Base-by-base conservation (phyloP, 495 filamentous ascomycete genomes). In the Aspergillus conjunctus region DNA sequence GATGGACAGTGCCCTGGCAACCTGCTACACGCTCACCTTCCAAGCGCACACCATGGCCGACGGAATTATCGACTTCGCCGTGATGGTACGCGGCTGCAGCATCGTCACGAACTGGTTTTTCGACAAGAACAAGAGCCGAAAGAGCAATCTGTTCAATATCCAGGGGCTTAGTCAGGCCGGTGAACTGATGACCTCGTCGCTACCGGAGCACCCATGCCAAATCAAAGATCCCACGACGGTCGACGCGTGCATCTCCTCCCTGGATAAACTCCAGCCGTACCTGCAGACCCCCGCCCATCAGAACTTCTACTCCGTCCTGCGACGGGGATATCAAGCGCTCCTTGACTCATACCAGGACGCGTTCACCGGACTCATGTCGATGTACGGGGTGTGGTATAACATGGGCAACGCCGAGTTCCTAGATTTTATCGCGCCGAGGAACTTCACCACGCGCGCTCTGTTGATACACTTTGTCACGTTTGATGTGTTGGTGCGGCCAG, bases 1-100 rank as follows among this genome's bases (percentile, higher is more conserved):
- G 44, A 76, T 70, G 45, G 80, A 82, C 61, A 74, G 76, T 17
- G 69, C 79, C 33, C 73, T 88, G 51, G 86, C 84, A 18, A 83
- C 86, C 0, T 85, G 82, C 61, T 82, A 83, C 60, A 77, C 82
- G 0, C 77, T 88, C 2, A 79, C 81, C 3, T 88, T 86, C 73
- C 85, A 88, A 65, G 83, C 83, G 0, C 77, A 81, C 49, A 71
- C 81, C 58, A 79, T 87, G 51, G 73, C 79, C 33, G 85, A 88
- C 71, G 85, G 85, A 12, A 73, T 88, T 54, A 68, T 73, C 30
- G 85, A 88, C 63, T 89, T 83, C 67, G 80, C 86, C 72, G 82
- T 85, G 12, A 87, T 88, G 69, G 78, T 85, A 39, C 76, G 85
- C 31, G 85, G 85, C 17, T 80, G 83, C 61, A 68, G 81, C 32